These are phyloP conservation scores for Neonectria hederae DNA, from an alignment of 2,329 filamentous ascomycete genomes.

Conservation along the genomic window DNA sequence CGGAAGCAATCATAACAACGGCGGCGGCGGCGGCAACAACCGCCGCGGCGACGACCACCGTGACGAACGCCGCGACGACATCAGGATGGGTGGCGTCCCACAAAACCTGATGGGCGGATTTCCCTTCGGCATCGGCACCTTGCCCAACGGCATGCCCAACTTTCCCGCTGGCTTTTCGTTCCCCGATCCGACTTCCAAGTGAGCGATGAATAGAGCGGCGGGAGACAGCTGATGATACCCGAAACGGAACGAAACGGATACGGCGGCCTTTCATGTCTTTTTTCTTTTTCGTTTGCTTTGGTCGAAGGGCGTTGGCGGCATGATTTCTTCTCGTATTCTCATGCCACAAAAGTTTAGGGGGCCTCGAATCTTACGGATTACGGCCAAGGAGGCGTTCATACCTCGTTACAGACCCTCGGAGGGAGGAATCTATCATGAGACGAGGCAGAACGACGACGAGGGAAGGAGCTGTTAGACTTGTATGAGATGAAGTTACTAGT, in stretches of 20 bases:
- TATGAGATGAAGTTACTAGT: not conserved
- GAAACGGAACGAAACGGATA: conserved; percentile 12
- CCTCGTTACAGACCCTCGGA: not conserved
- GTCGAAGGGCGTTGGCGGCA: conserved; percentile 18
- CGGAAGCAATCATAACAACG: conserved; percentile 28
- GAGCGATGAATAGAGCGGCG: conserved; percentile 16
- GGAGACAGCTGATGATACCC: conserved; percentile 24
- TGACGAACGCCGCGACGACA: conserved; percentile 33
- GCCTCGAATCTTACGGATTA: not conserved
- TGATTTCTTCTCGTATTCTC: conserved; percentile 10
- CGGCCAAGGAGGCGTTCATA: not conserved
- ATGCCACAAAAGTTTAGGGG: conserved; percentile 15
- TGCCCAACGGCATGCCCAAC: conserved; percentile 55
- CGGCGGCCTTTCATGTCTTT: conserved; percentile 10
- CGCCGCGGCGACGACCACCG: conserved; percentile 28
- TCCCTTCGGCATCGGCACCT: conserved; percentile 52
- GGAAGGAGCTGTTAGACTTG: not conserved
- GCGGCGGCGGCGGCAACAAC: conserved; percentile 30
- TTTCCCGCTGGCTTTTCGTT: conserved; percentile 53
- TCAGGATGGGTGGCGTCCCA: conserved; percentile 23
- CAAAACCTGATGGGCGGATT: conserved; percentile 44
- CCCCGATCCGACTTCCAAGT: conserved; percentile 45
- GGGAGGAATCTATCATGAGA: not conserved
- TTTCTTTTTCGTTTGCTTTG: not conserved
- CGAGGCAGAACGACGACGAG: not conserved